Base-by-base conservation (phyloP, 768 basidiomycete genomes). In the Lactifluus volemus region DNA sequence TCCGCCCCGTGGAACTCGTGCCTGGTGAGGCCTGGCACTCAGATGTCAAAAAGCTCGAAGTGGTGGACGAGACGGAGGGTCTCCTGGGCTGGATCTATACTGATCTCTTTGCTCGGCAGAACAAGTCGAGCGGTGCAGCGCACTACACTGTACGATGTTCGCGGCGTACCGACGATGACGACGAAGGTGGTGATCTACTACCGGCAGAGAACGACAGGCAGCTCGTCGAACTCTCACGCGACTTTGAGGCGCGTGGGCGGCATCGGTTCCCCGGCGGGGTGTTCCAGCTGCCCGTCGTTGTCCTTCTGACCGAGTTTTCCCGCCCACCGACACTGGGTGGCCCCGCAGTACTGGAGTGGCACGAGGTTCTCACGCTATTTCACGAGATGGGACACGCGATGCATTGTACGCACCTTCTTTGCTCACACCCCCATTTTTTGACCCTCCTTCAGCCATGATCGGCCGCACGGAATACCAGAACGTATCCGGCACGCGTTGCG, bases 311-410 rank as follows among this genome's bases (percentile, higher is more conserved):
- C 67, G 95, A 95, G 68, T 97, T 98, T 67, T 75, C 81, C 21
- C 79, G 77, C 32, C 85, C 89, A 21, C 47, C 48, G 19, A 76
- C 82, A 3, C 63, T 79, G n/a, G 74, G 77, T 12, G 87, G 86
- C 0, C 81, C 90, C 5, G 85, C 91, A 0, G 73, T 86, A 53
- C 74, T 99, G 21, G 84, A 86, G 59, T 98, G 95, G 94, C 87
- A 89, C 67, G 94, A 98, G 67, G 91, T 98, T 9, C 78, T 89
- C 70, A 98, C 96, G 2, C 76, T 98, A 25, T 97, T 94, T 75
- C 97, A 99, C 68, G 97, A 99, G 75, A 97, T 98, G 93, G 97
- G 97, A 0, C 97, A 99, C 74, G 97, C 97, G 11, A 93, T 99
- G 83, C 97, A 99, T 71, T 99, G 97, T 98, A 69, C 79, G 93